A percentile compares a stretch with the other conserved stretches of the same genome.
Conservation (phyloP, 441 rosid species). For the Gossypium lobatum region DNA sequence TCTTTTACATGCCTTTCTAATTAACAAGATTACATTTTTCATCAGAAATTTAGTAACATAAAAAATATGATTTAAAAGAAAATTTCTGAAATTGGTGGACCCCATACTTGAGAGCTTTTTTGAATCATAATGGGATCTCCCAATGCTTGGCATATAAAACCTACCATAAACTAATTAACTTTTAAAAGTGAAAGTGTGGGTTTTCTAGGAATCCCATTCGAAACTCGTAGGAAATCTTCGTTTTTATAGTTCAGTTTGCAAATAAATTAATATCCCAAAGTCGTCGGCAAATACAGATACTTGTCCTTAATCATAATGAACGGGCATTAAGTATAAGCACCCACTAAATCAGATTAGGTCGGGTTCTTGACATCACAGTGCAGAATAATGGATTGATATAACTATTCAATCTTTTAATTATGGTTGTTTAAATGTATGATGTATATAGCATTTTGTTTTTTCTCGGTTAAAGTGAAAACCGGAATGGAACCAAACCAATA, state of each 20-base stretch:
- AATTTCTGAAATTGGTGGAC: neutral
- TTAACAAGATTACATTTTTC: constrained; percentile 18
- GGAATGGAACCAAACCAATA: constrained; percentile 11
- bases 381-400: neutral
- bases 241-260: neutral
- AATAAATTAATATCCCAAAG: neutral
- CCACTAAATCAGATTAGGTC: neutral
- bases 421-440: neutral
- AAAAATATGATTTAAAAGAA: neutral
- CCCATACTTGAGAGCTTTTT: constrained; percentile 23
- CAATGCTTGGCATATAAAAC: constrained; percentile 25
- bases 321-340: neutral
- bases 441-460: neutral
- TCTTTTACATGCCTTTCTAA: neutral
- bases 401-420: neutral
- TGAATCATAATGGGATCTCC: constrained; percentile 37
- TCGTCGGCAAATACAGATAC: neutral
- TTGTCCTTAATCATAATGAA: neutral
- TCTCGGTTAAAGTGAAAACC: neutral
- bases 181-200: neutral
- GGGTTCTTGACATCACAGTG: neutral
- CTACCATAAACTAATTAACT: neutral
- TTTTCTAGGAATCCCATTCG: constrained; percentile 12
- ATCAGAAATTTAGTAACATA: neutral
- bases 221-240: constrained; percentile 7